Base-by-base conservation (phyloP, 2,329 filamentous ascomycete species). In the Cladosporium sphaerospermum region DNA sequence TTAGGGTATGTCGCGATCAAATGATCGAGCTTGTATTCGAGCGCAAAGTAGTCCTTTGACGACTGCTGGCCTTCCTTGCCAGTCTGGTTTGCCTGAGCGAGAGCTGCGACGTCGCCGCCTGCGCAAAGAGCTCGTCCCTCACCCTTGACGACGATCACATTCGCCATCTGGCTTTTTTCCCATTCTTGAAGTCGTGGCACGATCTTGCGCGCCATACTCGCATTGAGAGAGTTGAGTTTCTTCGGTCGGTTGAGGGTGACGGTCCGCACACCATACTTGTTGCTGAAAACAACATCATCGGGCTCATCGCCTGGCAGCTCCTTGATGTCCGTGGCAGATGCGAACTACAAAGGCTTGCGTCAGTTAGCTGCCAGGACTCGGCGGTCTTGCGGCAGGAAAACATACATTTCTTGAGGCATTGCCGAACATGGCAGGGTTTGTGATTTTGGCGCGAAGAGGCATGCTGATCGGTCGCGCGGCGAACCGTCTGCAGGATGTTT, bases 11-110 rank as follows among this genome's bases (percentile, higher is more conserved):
- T 96, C 18, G 93, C 88, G 67, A 99, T 96, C 62, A 92, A 78
- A 73, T 99, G 93, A 69, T 99, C 88, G 58, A 99, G 84, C 74
- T 89, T 86, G 78, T 97, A 99, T 84, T 99, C 95, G 54, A 93
- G 84, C 10, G 76, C 89, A 69, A 99, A 99, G 78, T 95, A 99
- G 48, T 91, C 84, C 45, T 81, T 76, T 28, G 91, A 95, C 63
- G 79, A 78, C 65, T 84, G 75, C 73, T 89, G 85, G 32, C 91
- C 91, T 60, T 85, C 77, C 3, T 72, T 64, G 1, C 87, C 84
- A 55, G 82, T 64, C 67, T 79, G 72, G 70, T 95, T 96, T 70
- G 83, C 80, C 57, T 80, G 60, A 36, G 90, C 92, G 57, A 99
- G 82, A 41, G 79, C 83, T 14, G 82, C 80, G 39, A 99, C 91